Conservation (phyloP, 768 basidiomycete species). For the Boletus coccyginus region DNA sequence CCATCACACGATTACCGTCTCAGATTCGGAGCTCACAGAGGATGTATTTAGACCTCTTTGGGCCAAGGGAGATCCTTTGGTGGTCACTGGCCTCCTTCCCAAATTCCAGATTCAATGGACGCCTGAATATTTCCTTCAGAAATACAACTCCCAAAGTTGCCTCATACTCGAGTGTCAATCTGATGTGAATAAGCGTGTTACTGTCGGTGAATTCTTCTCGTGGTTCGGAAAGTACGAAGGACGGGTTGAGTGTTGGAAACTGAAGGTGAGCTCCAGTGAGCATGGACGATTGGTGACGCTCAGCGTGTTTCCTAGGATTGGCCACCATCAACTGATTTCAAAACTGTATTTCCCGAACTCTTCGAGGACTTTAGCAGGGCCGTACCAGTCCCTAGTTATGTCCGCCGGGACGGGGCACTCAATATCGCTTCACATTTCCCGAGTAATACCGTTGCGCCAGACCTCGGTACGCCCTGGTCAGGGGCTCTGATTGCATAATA, state of each 20-base stretch:
- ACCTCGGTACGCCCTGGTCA: conserved; percentile 55
- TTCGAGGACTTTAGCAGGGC: conserved; percentile 82
- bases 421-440: conserved; percentile 93
- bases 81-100: conserved; percentile 64
- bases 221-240: conserved; percentile 68
- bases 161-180: conserved; percentile 82
- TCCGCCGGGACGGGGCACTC: conserved; percentile 83
- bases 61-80: conserved; percentile 70
- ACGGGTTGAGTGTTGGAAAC: conserved; percentile 61
- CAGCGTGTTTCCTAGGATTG: conserved; percentile 62
- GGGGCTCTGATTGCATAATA: background rate
- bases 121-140: conserved; percentile 74
- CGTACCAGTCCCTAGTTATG: conserved; percentile 86
- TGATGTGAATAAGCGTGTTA: conserved; percentile 58
- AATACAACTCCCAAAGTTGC: conserved; percentile 62
- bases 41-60: conserved; percentile 67
- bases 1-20: conserved; percentile 45
- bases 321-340: conserved; percentile 88
- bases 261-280: conserved; percentile 55
- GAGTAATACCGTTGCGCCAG: conserved; percentile 70
- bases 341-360: conserved; percentile 75
- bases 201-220: conserved; percentile 76
- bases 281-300: background rate
- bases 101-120: conserved; percentile 75
- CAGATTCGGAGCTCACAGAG: conserved; percentile 50